Conservation (phyloP, 1,284 basidiomycete species). For the Leccinum fallax region DNA sequence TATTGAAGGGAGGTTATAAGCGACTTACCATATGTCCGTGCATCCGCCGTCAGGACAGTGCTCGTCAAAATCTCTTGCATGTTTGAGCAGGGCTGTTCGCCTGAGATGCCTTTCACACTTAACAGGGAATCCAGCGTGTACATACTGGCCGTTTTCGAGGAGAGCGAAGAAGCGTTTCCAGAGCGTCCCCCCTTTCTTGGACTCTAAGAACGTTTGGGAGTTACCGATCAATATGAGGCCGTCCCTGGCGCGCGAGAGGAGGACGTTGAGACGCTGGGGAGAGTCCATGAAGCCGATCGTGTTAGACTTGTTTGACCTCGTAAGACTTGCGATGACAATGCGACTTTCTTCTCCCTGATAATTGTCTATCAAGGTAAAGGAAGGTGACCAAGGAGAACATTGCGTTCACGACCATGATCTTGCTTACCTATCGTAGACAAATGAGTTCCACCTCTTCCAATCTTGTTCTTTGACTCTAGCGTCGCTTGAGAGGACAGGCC, state of each 20-base stretch:
- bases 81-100: conserved; percentile 38
- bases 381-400: background rate
- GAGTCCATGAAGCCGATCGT: conserved; percentile 68
- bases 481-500: conserved; percentile 40
- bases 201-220: conserved; percentile 50
- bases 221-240: conserved; percentile 64
- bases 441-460: conserved; percentile 43
- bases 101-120: conserved; percentile 54
- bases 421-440: conserved; percentile 58
- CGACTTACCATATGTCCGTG: conserved; percentile 50
- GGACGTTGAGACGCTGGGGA: conserved; percentile 61
- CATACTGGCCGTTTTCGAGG: conserved; percentile 42
- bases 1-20: background rate
- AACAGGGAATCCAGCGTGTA: conserved; percentile 58
- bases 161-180: conserved; percentile 51
- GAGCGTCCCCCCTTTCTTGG: conserved; percentile 51
- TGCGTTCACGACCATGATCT: background rate
- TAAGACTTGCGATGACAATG: conserved; percentile 58
- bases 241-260: conserved; percentile 61
- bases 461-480: conserved; percentile 22
- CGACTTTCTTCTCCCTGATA: conserved; percentile 68
- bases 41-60: conserved; percentile 64
- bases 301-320: conserved; percentile 50
- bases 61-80: conserved; percentile 49
- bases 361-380: conserved; percentile 43